Evolutionary conservation across 139 green algal species (phyloP), one percentile per base, ranked within the genome.

Genomic region (Coelastrella sp.): DNA sequence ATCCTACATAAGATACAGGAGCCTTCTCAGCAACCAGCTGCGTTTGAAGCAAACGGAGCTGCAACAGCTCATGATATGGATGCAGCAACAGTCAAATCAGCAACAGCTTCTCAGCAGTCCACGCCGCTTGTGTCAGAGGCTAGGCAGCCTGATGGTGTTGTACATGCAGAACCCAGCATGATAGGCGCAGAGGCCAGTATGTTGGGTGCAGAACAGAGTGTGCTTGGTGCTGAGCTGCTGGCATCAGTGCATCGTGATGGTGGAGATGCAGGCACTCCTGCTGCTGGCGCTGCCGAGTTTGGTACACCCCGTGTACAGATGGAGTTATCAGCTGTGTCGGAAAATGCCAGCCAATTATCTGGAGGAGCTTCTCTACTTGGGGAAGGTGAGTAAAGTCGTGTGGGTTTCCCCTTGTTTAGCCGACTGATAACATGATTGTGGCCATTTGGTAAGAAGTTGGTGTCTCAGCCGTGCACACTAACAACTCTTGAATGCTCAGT

Each of bases 241-340:
- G 57, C 77, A 41, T 38, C 77, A 34, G 59, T 73, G 9, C 62
- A 3, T 8, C 40, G n/a, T 30, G 51, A 19, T 2, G 48, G 45
- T 38, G 51, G 21, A 11, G 75, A 35, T 45, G 43, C 27, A 3
- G 73, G 19, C n/a, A n/a, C n/a, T n/a, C n/a, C n/a, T 53, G 73
- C 50, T 37, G 75, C 27, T 27, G 35, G 51, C 37, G 30, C 41
- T n/a, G 74, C 9, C 23, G 32, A 15, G 1, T 25, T 21, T 37
- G 76, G 50, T 32, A 63, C 27, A 21, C 53, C 59, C 15, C 6
- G 37, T 7, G 53, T 84, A 25, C 53, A 62, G 38, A 74, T 75
- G 59, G 60, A 84, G 41, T 40, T 84, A 41, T 74, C 59, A 30
- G 77, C 38, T 9, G 59, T n/a, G 37, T 84, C 77, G 17, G n/a